A percentile compares a stretch with the other conserved stretches of the same genome.
phyloP scores from a whole-genome alignment of 2,329 filamentous ascomycete species.

The Hyphodiscus sp. region DNA sequence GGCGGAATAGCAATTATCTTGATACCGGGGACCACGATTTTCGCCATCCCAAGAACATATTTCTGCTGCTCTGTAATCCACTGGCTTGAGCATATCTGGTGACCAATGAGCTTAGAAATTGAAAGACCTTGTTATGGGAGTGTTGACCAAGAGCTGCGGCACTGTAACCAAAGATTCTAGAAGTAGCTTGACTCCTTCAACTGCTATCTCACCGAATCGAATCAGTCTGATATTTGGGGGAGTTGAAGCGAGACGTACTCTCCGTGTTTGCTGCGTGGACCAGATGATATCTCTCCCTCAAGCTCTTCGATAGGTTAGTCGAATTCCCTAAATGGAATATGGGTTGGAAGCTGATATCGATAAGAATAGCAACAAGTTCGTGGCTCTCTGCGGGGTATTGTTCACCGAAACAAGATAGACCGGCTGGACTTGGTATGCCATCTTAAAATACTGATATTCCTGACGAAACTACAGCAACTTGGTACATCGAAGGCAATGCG shows the following conservation, averaged over 20 bases:
- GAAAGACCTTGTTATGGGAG: neutral
- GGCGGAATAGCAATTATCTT: conserved; percentile 8
- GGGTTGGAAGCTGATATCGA: conserved; percentile 1
- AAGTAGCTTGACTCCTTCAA: neutral
- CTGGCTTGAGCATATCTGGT: conserved; percentile 11
- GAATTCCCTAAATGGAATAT: neutral
- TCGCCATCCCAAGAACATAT: neutral
- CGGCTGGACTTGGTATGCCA: neutral
- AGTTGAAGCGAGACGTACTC: neutral
- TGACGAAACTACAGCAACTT: neutral
- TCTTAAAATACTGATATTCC: neutral
- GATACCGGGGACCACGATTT: conserved; percentile 1
- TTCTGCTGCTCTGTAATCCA: conserved; percentile 4
- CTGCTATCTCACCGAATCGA: neutral
- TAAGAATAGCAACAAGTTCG: conserved; percentile 8
- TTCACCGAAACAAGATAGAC: conserved; percentile 4
- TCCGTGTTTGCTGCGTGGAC: neutral
- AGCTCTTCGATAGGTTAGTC: neutral
- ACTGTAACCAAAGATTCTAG: conserved; percentile 2
- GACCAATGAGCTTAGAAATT: neutral
- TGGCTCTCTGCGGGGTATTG: conserved; percentile 2
- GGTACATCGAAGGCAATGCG: neutral
- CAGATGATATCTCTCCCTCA: neutral
- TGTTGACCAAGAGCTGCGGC: conserved; percentile 1
- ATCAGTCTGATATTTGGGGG: neutral